Conservation (phyloP, 1,284 basidiomycete genomes). For the Cutaneotrichosporon arboriforme region DNA sequence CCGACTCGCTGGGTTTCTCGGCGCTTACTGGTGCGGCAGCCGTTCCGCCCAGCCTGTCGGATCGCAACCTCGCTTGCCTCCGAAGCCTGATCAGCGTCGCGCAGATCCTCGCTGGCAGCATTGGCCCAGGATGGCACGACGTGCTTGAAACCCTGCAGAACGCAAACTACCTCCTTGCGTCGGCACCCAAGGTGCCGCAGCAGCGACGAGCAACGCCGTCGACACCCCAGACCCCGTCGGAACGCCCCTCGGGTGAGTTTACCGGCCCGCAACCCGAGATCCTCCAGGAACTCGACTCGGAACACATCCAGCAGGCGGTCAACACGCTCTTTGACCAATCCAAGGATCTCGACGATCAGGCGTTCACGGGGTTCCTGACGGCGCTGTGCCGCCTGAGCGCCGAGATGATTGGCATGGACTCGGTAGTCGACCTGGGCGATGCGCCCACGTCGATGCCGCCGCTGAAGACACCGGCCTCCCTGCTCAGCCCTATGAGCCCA, state of each 20-base stretch:
- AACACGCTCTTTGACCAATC: constrained; percentile 77
- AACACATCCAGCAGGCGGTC: constrained; percentile 65
- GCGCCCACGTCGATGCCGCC: background rate
- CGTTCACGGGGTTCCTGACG: constrained; percentile 73
- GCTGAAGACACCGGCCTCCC: constrained; percentile 13
- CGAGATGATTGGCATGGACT: constrained; percentile 81
- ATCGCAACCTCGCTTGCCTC: constrained; percentile 84
- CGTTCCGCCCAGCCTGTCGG: constrained; percentile 67
- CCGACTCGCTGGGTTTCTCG: constrained; percentile 64
- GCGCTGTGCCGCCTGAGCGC: constrained; percentile 78
- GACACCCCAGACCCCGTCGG: constrained; percentile 3
- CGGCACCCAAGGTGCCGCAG: constrained; percentile 20
- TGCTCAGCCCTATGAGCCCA: constrained; percentile 1
- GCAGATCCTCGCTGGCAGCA: constrained; percentile 72
- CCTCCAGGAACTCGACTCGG: constrained; percentile 63
- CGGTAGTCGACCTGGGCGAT: constrained; percentile 37
- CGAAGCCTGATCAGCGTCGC: constrained; percentile 74
- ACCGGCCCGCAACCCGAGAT: constrained; percentile 21
- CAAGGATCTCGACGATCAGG: constrained; percentile 70
- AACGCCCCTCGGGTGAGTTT: constrained; percentile 12
- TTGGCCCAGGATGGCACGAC: constrained; percentile 84
- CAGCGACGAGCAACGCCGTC: constrained; percentile 2
- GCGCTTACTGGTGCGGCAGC: constrained; percentile 40
- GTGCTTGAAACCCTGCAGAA: constrained; percentile 87
- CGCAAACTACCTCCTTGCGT: constrained; percentile 77